These are phyloP conservation scores for Ilyonectria destructans DNA, from an alignment of 2,329 filamentous ascomycete species.

Conservation along the genomic window DNA sequence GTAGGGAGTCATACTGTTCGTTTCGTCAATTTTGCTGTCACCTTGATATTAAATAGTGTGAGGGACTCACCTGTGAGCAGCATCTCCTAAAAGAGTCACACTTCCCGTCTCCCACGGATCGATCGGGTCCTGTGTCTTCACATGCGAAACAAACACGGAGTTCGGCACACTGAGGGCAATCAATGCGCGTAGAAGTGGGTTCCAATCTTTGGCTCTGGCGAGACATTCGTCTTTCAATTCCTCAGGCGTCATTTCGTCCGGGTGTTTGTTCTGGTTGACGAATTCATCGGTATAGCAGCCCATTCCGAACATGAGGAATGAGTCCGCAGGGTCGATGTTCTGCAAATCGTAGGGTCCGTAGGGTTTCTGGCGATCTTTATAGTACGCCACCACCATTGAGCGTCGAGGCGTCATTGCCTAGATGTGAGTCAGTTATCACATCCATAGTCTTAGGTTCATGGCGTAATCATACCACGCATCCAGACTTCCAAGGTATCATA, in stretches of 20 bases:
- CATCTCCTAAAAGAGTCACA: constrained; percentile 7
- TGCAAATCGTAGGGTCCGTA: constrained; percentile 16
- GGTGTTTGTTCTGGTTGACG: constrained; percentile 9
- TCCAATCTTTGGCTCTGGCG: constrained; percentile 17
- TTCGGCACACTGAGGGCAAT: constrained; percentile 6
- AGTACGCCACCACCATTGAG: constrained; percentile 23
- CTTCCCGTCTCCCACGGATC: constrained; percentile 19
- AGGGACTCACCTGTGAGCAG: constrained; percentile 19
- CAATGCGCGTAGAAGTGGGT: constrained; percentile 18
- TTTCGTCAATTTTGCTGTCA: background rate
- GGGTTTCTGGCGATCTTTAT: constrained; percentile 18
- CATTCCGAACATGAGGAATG: constrained; percentile 23
- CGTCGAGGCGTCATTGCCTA: constrained; percentile 21
- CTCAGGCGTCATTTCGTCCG: constrained; percentile 17
- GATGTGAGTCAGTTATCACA: background rate
- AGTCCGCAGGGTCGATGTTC: constrained; percentile 5
- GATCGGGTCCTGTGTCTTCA: constrained; percentile 22
- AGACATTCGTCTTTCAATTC: constrained; percentile 15
- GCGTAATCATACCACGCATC: constrained; percentile 12
- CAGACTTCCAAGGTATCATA: constrained; percentile 21
- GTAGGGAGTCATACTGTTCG: constrained; percentile 21
- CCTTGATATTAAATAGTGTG: background rate
- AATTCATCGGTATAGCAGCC: constrained; percentile 19
- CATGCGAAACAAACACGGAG: constrained; percentile 16
- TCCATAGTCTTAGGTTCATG: background rate